Base-by-base conservation (phyloP, 2,329 filamentous ascomycete species). In the Ophiostoma sp. region DNA sequence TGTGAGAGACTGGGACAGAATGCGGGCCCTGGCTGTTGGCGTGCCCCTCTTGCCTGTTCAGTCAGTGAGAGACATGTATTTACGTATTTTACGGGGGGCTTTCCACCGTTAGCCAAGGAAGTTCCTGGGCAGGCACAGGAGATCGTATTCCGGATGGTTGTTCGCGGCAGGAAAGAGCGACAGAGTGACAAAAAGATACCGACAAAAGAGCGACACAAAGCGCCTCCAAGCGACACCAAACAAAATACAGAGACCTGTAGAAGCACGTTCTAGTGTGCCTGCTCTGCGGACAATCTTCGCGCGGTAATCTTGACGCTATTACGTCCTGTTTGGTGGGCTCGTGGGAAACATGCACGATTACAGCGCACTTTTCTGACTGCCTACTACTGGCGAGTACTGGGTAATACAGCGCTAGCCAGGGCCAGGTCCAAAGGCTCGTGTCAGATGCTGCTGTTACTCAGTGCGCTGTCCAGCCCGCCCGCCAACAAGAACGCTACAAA, bases 91-190 rank as follows among this genome's bases (percentile, higher is more conserved):
- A 39, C 36, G 28, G 36, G 61, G 36, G 36, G n/a, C 3, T 48
- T 6, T 33, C 9, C 9, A 8, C 7, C 17, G 42, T 12, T 45
- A 22, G 28, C 42, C 64, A 33, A 48, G 63, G 11, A 48, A 31
- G 42, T 50, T 48, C 25, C 19, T 66, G 63, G 64, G 42, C 42
- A 68, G 64, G 64, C 64, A 50, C 64, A 50, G 64, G 64, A 50
- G 63, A 50, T 50, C 25, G 42, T 50, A 28, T 50, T 50, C 64
- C 64, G 42, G 42, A n/a, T 33, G 17, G 28, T 12, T 9, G n/a
- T 25, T 25, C n/a, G 50, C 55, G 28, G 15, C 6, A 45, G 61
- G 22, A 28, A 42, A 45, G 7, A 25, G n/a, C 15, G 15, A 59
- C 42, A 12, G 6, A 42, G 39, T 42, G 9, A 64, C 19, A 17